Evolutionary conservation across 2,329 filamentous ascomycete species (phyloP).

Genomic region (Fusarium globosum): DNA sequence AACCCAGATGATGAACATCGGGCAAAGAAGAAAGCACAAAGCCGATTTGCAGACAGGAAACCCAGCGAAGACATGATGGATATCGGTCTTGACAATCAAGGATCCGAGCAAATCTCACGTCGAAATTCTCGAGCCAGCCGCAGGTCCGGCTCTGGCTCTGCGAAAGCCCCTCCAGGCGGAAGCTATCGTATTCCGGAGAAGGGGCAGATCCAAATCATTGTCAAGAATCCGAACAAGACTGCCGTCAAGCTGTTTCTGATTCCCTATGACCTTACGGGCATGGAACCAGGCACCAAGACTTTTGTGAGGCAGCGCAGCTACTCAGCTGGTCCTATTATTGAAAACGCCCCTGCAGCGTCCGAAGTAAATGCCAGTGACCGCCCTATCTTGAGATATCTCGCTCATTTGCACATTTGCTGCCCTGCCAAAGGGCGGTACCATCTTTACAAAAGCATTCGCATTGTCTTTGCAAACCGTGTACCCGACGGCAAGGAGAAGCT

Average conservation of each 20-base stretch:
- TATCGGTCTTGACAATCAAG: constrained; percentile 30
- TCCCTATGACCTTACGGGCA: constrained; percentile 90
- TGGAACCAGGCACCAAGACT: constrained; percentile 94
- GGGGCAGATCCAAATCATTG: constrained; percentile 94
- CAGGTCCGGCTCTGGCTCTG: constrained; percentile 62
- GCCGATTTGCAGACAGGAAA: constrained; percentile 54
- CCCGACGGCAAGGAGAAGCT: constrained; percentile 95
- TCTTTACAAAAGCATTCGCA: constrained; percentile 89
- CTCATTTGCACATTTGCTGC: constrained; percentile 94
- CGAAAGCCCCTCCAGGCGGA: constrained; percentile 78
- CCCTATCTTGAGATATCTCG: constrained; percentile 86
- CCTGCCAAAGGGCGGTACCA: constrained; percentile 86
- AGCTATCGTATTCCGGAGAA: constrained; percentile 94
- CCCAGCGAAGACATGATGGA: constrained; percentile 43
- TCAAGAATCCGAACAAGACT: constrained; percentile 98
- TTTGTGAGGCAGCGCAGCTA: constrained; percentile 96
- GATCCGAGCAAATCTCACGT: constrained; percentile 39
- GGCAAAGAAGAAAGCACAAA: constrained; percentile 61
- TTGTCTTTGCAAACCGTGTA: constrained; percentile 96
- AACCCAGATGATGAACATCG: constrained; percentile 61
- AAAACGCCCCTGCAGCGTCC: constrained; percentile 61
- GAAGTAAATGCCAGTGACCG: constrained; percentile 57
- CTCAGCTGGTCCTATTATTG: constrained; percentile 85
- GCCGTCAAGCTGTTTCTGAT: constrained; percentile 96
- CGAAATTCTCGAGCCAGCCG: constrained; percentile 60